Evolutionary conservation across 306 rosid species (phyloP).

Genomic region (Malus domestica): ASM211411v1 NC_041805.1:22881501-22882000

Average conservation of each 20-base stretch:
- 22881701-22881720: slow-evolving; percentile 41
- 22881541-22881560: too few relatives aligned
- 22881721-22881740: slow-evolving; percentile 37
- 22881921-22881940: too few relatives aligned
- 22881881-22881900: slow-evolving; percentile 31
- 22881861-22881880: slow-evolving; percentile 62
- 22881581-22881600: too few relatives aligned
- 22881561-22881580: too few relatives aligned
- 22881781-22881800: slow-evolving; percentile 56
- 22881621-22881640: slow-evolving; percentile 38
- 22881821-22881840: slow-evolving; percentile 62
- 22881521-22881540: too few relatives aligned
- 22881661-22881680: slow-evolving; percentile 46
- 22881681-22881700: slow-evolving; percentile 55
- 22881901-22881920: too few relatives aligned
- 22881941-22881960: neutral
- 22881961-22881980: neutral
- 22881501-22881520: too few relatives aligned
- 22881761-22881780: slow-evolving; percentile 51
- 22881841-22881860: slow-evolving; percentile 60
- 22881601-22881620: slow-evolving; percentile 48
- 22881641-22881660: slow-evolving; percentile 46
- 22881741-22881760: slow-evolving; percentile 56
- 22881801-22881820: slow-evolving; percentile 48
- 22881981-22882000: too few relatives aligned